Evolutionary conservation across 257 asterid species (phyloP), one percentile per base, ranked within the genome.

Genomic region (Penstemon barbatus): DNA sequence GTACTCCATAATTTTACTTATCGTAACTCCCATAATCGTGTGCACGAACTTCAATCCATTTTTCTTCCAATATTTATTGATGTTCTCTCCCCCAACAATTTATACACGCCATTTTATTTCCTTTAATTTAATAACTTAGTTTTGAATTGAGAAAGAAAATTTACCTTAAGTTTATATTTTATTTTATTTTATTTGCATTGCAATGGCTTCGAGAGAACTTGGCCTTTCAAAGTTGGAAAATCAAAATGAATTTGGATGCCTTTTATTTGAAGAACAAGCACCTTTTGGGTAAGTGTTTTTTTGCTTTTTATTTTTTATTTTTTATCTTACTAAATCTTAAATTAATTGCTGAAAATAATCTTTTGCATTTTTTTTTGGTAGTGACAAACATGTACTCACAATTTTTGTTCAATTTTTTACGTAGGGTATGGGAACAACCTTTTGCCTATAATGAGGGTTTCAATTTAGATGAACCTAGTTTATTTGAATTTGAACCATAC

Each of bases 11-110:
- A 81, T 81, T 44, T 65, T 73, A 68, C 46, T 58, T 37, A 74
- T 57, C 65, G 90, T 90, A 90, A 90, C 97, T 78, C 88, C 93
- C 88, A 78, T 65, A 78, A 79, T 76, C 87, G 73, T 84, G 78
- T 78, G 79, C 95, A 87, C 90, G 70, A 78, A 83, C 85, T 85
- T 73, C 78, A 54, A 65, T 74, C 61, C 79, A 66, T 70, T 68
- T 65, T 65, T 19, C n/a, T 38, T 52, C 38, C 61, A 33, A 39
- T 69, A 81, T 78, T 81, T 69, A 75, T 75, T 77, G 62, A 51
- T 58, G 51, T 6, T 10, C 13, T 18, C 7, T 10, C 11, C 74
- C 72, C 8, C 55, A 38, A 56, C 65, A 62, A 57, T 71, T 68
- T 74, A 81, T 77, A 74, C 59, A 10, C 72, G 50, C 4, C 65